Percentiles rank a stretch among this genome's conserved stretches.
phyloP scores from a whole-genome alignment of 1,139 yeast genomes.

The Lodderomyces theae region DNA sequence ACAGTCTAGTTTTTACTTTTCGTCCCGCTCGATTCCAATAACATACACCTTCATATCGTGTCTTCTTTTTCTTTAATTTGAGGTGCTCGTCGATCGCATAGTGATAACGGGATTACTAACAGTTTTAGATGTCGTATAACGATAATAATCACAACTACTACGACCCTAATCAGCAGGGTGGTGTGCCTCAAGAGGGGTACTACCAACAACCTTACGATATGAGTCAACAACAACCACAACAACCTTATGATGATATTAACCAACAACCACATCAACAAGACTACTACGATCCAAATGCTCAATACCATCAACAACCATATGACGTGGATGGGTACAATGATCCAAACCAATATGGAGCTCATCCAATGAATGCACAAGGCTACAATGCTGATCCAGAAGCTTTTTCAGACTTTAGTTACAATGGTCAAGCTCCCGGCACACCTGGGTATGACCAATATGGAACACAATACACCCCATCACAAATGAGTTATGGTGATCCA shows the following conservation, averaged over 20 bases:
- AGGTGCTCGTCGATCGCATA: neutral
- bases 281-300: constrained; percentile 42
- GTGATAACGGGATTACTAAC: constrained; percentile 19
- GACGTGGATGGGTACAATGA: constrained; percentile 50
- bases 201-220: constrained; percentile 47
- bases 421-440: constrained; percentile 69
- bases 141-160: constrained; percentile 52
- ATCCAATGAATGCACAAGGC: constrained; percentile 45
- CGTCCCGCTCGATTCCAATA: neutral
- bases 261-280: constrained; percentile 29
- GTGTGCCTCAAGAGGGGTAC: constrained; percentile 40
- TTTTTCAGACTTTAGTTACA: constrained; percentile 74
- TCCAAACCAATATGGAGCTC: constrained; percentile 22
- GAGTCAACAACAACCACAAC: constrained; percentile 27
- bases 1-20: neutral
- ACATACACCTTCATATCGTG: constrained; percentile 1
- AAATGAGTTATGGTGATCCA: constrained; percentile 72
- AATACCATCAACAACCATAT: constrained; percentile 52
- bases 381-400: constrained; percentile 68
- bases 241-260: constrained; percentile 46
- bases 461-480: constrained; percentile 77
- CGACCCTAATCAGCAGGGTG: constrained; percentile 44
- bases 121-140: constrained; percentile 46
- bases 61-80: neutral
- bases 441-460: constrained; percentile 75